Percentiles rank a stretch among this genome's conserved stretches.
phyloP scores from a whole-genome alignment of 768 basidiomycete species.

The Pleurotus salmoneostramineus region DNA sequence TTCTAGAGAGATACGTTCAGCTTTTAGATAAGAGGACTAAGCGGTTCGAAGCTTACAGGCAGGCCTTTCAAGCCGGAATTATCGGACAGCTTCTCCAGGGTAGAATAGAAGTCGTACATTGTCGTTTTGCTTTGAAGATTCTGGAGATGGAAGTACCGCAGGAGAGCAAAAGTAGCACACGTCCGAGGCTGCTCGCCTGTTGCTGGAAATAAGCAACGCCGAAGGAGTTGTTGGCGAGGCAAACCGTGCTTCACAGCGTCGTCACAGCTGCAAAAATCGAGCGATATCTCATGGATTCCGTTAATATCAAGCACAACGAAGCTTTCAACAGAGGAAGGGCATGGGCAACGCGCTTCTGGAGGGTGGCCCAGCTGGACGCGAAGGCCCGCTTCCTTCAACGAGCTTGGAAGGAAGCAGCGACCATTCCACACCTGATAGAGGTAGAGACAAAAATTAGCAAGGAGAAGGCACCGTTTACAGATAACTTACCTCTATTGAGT shows the following conservation, averaged over 20 bases:
- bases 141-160: conserved; percentile 13
- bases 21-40: too few species aligned
- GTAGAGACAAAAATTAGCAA: not conserved
- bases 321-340: not conserved
- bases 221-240: conserved; percentile 10
- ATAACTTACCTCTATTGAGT: too few species aligned
- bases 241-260: not conserved
- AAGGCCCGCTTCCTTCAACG: conserved; percentile 13
- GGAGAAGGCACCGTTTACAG: too few species aligned
- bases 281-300: conserved; percentile 26
- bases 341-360: not conserved
- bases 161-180: conserved; percentile 7
- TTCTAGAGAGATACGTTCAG: too few species aligned
- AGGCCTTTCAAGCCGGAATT: not conserved
- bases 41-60: not conserved
- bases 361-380: conserved; percentile 11
- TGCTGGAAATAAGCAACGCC: conserved; percentile 8
- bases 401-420: conserved; percentile 3
- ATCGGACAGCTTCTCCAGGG: not conserved
- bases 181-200: conserved; percentile 10
- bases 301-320: conserved; percentile 26
- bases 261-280: conserved; percentile 26
- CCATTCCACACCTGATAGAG: conserved; percentile 5
- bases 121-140: conserved; percentile 11
- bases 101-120: conserved; percentile 11